A percentile compares a stretch with the other conserved stretches of the same genome.
phyloP scores from a whole-genome alignment of 75 land plant genomes.

The Pinus taeda region DNA sequence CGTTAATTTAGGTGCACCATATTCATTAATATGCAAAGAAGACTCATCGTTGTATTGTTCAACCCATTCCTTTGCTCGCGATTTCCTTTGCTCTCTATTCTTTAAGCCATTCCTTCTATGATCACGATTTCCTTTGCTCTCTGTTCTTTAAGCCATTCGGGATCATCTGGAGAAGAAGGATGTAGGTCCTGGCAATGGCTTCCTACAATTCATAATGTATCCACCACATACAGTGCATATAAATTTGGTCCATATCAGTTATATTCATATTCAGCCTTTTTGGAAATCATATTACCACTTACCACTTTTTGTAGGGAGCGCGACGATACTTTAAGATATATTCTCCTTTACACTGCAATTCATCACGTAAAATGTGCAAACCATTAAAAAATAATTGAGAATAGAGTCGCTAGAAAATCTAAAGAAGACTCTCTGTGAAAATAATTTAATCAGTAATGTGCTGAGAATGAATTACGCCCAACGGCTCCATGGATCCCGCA shows the following conservation, averaged over 20 bases:
- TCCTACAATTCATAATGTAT: too few species aligned
- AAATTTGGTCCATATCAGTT: too few species aligned
- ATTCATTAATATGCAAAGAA: too few species aligned
- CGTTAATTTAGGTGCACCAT: too few species aligned
- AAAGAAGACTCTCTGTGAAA: background rate
- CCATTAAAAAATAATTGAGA: too few species aligned
- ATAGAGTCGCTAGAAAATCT: background rate
- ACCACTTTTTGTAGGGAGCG: too few species aligned
- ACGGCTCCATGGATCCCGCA: slow-evolving; percentile 21
- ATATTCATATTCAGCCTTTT: too few species aligned
- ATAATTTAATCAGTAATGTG: background rate
- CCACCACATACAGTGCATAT: too few species aligned
- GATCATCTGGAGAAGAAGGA: slow-evolving; percentile 49
- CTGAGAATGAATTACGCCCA: background rate
- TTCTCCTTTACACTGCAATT: background rate
- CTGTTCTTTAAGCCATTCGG: slow-evolving; percentile 75
- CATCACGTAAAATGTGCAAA: background rate
- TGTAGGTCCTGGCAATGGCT: too few species aligned
- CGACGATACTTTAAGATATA: too few species aligned
- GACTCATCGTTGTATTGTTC: background rate
- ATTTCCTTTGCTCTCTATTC: slow-evolving; percentile 61
- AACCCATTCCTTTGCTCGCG: slow-evolving; percentile 71
- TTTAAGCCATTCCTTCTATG: slow-evolving; percentile 77
- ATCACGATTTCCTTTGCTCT: slow-evolving; percentile 47
- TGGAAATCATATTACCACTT: background rate